Base-by-base conservation (phyloP, 805 yeast genomes). In the Wickerhamiella kurtzmanii region DNA sequence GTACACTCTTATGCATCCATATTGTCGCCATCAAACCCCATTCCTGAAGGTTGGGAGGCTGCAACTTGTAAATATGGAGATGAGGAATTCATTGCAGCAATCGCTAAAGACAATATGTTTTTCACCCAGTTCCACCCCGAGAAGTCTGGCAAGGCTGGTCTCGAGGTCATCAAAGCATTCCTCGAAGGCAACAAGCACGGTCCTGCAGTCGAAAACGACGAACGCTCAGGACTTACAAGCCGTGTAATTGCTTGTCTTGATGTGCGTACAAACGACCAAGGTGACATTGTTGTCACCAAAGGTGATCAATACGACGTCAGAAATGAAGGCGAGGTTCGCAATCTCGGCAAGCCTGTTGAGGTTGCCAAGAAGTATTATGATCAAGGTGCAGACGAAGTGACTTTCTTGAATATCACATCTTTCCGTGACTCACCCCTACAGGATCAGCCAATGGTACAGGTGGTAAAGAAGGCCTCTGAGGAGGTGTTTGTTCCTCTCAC, bases 41-140 rank as follows among this genome's bases (percentile, higher is more conserved):
- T 38, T 74, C 73, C 36, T 48, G 47, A 48, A 1, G 53, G 76
- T 19, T 89, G 96, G 95, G 75, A 77, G 35, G 70, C 82, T 46
- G 86, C 87, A 0, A 64, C 74, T 41, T 75, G 92, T 1, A 69
- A 65, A 46, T 92, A 92, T 63, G 94, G 94, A 1, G 62, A 76
- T 22, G 88, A 92, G 64, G 71, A 65, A 44, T 92, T 88, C 56
- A 68, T 92, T 50, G 94, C 96, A 15, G 92, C 97, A 0, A 62
- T 88, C 43, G 62, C 79, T 25, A 80, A 73, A 58, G 85, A 73
- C 49, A 88, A 86, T 52, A 69, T 89, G 9, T 84, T 92, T 65
- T 95, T 96, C 39, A 92, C 97, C 1, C 99, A 92, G 64, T 92
- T 92, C 64, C 99, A 92, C 65, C 99, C 99, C n/a, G 99, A 92